Conservation (phyloP, 441 rosid species). For the Euphorbia neoarborescens region DNA sequence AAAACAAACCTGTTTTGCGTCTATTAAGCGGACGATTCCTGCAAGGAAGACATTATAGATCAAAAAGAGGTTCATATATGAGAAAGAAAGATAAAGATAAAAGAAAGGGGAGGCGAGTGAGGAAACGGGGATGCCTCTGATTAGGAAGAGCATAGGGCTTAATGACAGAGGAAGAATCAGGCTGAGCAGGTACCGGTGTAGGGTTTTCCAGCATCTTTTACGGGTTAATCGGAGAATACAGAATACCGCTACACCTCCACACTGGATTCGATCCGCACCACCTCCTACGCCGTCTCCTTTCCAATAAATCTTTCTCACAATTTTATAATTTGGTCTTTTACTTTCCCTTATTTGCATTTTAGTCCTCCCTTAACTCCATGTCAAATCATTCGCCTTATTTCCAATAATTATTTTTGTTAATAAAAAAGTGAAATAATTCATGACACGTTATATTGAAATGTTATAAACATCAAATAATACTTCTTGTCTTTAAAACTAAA, state of each 20-base stretch:
- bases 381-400: too few species aligned
- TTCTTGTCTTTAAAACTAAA: too few species aligned
- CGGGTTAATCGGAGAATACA: background rate
- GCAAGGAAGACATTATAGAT: slow-evolving; percentile 11
- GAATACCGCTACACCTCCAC: background rate
- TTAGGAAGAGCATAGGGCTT: slow-evolving; percentile 68
- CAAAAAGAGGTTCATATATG: background rate
- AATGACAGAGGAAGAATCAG: slow-evolving; percentile 28
- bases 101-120: too few species aligned
- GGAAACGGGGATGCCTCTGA: slow-evolving; percentile 41
- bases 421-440: too few species aligned
- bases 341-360: background rate
- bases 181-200: slow-evolving; percentile 32
- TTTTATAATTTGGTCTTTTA: background rate
- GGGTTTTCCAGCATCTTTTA: slow-evolving; percentile 56
- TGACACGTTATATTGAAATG: too few species aligned
- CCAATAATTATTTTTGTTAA: too few species aligned
- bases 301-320: background rate
- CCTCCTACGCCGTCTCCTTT: slow-evolving; percentile 7
- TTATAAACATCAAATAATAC: too few species aligned
- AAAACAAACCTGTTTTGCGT: slow-evolving; percentile 48
- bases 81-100: background rate
- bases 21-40: slow-evolving; percentile 48
- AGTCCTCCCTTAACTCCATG: background rate
- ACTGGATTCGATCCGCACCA: slow-evolving; percentile 1